These are phyloP conservation scores for Pseudogymnoascus sp. DNA, from an alignment of 2,329 filamentous ascomycete species.

Conservation along the genomic window DNA sequence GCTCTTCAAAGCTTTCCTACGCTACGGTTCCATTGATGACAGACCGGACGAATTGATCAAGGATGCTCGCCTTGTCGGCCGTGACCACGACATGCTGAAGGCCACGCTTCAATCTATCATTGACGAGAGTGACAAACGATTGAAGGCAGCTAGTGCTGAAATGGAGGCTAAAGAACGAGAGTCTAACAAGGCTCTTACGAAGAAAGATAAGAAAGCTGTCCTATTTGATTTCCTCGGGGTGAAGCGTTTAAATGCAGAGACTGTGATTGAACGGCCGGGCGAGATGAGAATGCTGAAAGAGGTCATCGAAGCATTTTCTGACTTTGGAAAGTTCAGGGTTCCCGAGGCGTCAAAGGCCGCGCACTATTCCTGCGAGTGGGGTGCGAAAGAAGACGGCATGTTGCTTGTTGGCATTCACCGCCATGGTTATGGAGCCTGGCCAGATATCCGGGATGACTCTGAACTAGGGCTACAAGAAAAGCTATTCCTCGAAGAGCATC, in stretches of 20 bases:
- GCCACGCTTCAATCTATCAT: conserved; percentile 62
- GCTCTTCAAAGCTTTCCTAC: conserved; percentile 81
- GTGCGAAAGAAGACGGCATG: conserved; percentile 92
- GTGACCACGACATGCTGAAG: conserved; percentile 74
- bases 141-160: conserved; percentile 64
- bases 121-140: conserved; percentile 61
- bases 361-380: conserved; percentile 88
- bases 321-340: conserved; percentile 76
- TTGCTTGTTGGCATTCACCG: conserved; percentile 86
- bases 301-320: conserved; percentile 57
- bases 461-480: conserved; percentile 84
- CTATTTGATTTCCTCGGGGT: conserved; percentile 90
- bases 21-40: conserved; percentile 85
- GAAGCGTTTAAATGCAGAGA: conserved; percentile 93
- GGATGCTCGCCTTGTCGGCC: conserved; percentile 75
- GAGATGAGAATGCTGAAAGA: conserved; percentile 81
- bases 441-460: conserved; percentile 82
- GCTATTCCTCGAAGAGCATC: conserved; percentile 93
- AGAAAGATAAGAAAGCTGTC: conserved; percentile 96
- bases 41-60: conserved; percentile 79
- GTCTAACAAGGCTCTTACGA: conserved; percentile 73
- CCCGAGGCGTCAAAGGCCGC: conserved; percentile 88
- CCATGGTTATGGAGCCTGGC: conserved; percentile 94
- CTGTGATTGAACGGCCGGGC: conserved; percentile 80
- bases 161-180: conserved; percentile 59